Conservation (phyloP, 1,139 yeast species). For the Kodamaea fungicola region DNA sequence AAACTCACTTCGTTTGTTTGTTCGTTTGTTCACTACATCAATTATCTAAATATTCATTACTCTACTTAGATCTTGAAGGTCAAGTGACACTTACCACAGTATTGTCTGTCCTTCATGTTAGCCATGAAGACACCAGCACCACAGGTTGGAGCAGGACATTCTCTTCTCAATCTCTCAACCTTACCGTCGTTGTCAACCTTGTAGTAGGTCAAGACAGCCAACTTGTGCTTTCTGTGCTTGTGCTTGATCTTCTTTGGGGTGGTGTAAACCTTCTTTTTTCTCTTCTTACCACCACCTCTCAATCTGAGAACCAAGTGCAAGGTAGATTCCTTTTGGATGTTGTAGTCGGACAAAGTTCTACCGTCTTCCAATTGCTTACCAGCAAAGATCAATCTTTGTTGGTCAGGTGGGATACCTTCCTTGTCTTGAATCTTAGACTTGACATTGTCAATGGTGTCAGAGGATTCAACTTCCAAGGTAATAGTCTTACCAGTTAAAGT, state of each 20-base stretch:
- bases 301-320: conserved; percentile 96
- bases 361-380: conserved; percentile 99
- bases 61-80: conserved; percentile 64
- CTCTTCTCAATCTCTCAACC: conserved; percentile 98
- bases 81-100: conserved; percentile 99
- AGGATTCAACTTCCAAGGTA: conserved; percentile 98
- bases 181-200: conserved; percentile 98
- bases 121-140: conserved; percentile 99
- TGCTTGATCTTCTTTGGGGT: conserved; percentile 99
- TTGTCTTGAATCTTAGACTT: conserved; percentile 99
- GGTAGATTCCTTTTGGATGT: conserved; percentile 99
- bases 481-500: conserved; percentile 99
- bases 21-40: too few species aligned
- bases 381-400: conserved; percentile 99
- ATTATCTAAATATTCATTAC: too few species aligned
- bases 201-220: conserved; percentile 99
- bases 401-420: conserved; percentile 99
- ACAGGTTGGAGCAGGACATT: conserved; percentile 90
- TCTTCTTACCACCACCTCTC: conserved; percentile 99
- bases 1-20: too few species aligned
- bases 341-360: conserved; percentile 98
- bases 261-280: conserved; percentile 99
- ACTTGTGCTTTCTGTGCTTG: conserved; percentile 99
- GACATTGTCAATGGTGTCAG: conserved; percentile 99
- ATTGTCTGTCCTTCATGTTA: conserved; percentile 97